Evolutionary conservation across 2,329 filamentous ascomycete species (phyloP).

Genomic region (Helicocarpus griseus): DNA sequence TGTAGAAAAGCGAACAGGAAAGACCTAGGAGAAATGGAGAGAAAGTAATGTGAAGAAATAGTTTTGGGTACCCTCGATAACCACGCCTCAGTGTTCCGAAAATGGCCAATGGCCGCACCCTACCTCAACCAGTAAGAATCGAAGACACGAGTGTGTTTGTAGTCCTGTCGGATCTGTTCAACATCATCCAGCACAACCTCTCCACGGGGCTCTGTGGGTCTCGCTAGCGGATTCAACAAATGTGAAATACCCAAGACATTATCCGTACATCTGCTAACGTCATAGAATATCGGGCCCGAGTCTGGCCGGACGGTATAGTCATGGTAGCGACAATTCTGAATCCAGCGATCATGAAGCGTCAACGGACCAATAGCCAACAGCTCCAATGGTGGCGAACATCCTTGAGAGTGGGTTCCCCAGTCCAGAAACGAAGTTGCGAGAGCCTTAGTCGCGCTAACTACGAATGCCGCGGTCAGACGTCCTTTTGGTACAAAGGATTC

Average conservation of each 20-base stretch:
- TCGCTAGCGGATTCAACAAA: neutral
- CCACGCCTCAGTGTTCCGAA: too few relatives aligned
- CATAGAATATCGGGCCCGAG: neutral
- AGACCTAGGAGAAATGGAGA: too few relatives aligned
- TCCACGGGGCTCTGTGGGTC: neutral
- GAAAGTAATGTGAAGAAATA: neutral
- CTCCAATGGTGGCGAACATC: neutral
- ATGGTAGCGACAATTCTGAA: neutral
- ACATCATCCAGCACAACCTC: neutral
- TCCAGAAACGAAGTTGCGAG: slow-evolving; percentile 1
- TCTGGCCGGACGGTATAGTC: neutral
- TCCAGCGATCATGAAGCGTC: neutral
- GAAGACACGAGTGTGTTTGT: slow-evolving; percentile 2
- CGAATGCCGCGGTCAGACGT: neutral
- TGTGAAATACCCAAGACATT: neutral
- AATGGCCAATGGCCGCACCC: too few relatives aligned
- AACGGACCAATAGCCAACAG: slow-evolving; percentile 1
- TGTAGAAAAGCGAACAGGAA: too few relatives aligned
- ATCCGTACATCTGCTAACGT: neutral
- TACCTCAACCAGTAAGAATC: slow-evolving; percentile 3
- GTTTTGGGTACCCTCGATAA: too few relatives aligned
- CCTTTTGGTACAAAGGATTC: neutral
- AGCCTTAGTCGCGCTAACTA: neutral
- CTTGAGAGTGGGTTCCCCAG: neutral
- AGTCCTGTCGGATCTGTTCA: neutral